These are phyloP conservation scores for Sungouiella thailandica DNA, from an alignment of 805 yeast species.

Conservation along the genomic window DNA sequence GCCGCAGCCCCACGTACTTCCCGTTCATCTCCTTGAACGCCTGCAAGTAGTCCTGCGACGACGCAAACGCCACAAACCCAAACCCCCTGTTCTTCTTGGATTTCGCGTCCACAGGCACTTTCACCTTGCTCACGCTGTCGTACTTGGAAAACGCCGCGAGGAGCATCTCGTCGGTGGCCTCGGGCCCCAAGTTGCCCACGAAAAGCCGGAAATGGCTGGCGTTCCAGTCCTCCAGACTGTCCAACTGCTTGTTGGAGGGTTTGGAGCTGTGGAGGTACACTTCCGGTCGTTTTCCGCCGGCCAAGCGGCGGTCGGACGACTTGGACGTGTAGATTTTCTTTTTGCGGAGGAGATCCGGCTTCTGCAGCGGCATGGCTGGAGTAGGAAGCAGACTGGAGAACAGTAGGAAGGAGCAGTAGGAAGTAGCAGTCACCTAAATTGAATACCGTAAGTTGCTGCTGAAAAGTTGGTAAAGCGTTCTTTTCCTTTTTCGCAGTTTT, in stretches of 20 bases:
- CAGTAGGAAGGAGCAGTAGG: too few species aligned
- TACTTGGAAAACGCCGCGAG: conserved; percentile 50
- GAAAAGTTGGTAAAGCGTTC: too few species aligned
- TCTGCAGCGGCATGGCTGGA: conserved; percentile 1
- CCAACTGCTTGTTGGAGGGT: background rate
- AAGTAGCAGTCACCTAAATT: too few species aligned
- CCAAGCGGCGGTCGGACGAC: conserved; percentile 51
- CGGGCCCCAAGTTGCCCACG: conserved; percentile 70
- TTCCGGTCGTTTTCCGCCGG: conserved; percentile 47
- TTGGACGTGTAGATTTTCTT: conserved; percentile 28
- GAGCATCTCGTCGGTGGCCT: conserved; percentile 57
- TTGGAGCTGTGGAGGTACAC: conserved; percentile 10
- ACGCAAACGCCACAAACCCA: conserved; percentile 68
- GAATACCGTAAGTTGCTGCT: too few species aligned
- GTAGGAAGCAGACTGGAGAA: background rate
- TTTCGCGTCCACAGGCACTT: conserved; percentile 50
- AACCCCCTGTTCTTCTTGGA: conserved; percentile 55
- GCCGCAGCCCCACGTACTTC: conserved; percentile 69
- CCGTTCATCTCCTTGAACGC: conserved; percentile 78
- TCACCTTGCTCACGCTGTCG: conserved; percentile 50
- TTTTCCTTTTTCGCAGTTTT: too few species aligned
- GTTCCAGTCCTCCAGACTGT: conserved; percentile 55
- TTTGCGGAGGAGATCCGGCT: conserved; percentile 8
- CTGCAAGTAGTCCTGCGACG: conserved; percentile 59
- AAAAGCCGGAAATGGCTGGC: conserved; percentile 67